phyloP scores from a whole-genome alignment of 2,329 filamentous ascomycete species.

The Calonectria hongkongensis region DNA sequence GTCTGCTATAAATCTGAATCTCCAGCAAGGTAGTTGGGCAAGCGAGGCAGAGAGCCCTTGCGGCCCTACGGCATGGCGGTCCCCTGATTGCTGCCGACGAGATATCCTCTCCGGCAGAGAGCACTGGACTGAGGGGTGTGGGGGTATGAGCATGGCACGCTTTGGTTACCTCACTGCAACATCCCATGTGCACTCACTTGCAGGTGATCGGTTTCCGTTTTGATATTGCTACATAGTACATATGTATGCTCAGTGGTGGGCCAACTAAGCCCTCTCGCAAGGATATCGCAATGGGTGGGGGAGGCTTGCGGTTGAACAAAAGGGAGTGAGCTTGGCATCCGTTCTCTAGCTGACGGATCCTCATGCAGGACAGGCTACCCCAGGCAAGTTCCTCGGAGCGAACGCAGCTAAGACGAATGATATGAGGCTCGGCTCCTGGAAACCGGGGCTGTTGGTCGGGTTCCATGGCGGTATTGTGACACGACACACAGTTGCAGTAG shows the following conservation, averaged over 20 bases:
- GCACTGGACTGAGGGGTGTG: conserved; percentile 16
- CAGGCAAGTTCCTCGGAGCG: conserved; percentile 19
- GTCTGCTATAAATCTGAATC: conserved; percentile 30
- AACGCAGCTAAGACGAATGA: conserved; percentile 25
- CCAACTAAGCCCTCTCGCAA: conserved; percentile 6
- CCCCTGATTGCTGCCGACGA: neutral
- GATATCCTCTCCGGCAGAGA: neutral
- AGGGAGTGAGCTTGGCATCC: conserved; percentile 17
- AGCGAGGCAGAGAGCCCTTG: conserved; percentile 9
- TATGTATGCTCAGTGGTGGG: neutral
- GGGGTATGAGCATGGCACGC: conserved; percentile 13
- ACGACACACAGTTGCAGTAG: conserved; percentile 15
- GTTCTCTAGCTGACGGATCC: conserved; percentile 26
- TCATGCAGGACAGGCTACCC: conserved; percentile 26
- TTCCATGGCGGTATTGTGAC: conserved; percentile 27
- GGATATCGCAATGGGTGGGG: conserved; percentile 17
- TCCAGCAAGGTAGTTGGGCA: conserved; percentile 18
- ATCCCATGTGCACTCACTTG: conserved; percentile 18
- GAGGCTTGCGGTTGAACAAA: conserved; percentile 1
- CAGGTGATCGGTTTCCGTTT: conserved; percentile 14
- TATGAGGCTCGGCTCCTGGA: conserved; percentile 21
- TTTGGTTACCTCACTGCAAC: neutral
- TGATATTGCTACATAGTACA: conserved; percentile 22
- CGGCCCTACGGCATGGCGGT: conserved; percentile 24
- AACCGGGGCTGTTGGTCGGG: conserved; percentile 22